A percentile compares a stretch with the other conserved stretches of the same genome.
These are phyloP conservation scores for Apodospora peruviana DNA, from an alignment of 495 filamentous ascomycete genomes.

Conservation along the genomic window DNA sequence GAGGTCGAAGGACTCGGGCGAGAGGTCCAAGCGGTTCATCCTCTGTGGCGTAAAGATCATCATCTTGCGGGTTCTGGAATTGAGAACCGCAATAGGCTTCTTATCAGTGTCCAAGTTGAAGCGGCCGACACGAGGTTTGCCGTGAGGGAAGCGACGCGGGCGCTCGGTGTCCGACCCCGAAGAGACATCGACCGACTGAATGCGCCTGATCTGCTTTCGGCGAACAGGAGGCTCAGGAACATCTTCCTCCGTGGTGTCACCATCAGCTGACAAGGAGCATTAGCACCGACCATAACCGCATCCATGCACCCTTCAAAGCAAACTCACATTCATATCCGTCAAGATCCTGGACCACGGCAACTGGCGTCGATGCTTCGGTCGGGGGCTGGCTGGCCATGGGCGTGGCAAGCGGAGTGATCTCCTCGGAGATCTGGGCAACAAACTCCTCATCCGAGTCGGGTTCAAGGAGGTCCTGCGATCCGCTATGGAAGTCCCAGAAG, in stretches of 20 bases:
- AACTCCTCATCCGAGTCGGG: conserved; percentile 28
- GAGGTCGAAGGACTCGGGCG: conserved; percentile 40
- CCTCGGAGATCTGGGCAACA: conserved; percentile 2
- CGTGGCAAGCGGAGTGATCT: conserved; percentile 29
- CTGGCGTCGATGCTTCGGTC: conserved; percentile 32
- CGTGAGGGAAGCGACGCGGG: conserved; percentile 28
- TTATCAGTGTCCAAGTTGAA: conserved; percentile 54
- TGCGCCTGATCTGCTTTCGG: conserved; percentile 46
- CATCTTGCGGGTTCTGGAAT: conserved; percentile 63
- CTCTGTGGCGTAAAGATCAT: conserved; percentile 54
- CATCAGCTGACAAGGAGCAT: conserved; percentile 60
- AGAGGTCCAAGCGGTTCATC: conserved; percentile 34
- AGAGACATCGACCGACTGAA: conserved; percentile 27
- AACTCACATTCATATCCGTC: conserved; percentile 79
- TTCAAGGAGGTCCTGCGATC: conserved; percentile 15
- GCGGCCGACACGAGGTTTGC: conserved; percentile 44
- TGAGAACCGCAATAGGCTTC: conserved; percentile 69
- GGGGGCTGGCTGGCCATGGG: conserved; percentile 47
- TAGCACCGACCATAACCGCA: conserved; percentile 39
- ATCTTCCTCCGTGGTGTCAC: conserved; percentile 83
- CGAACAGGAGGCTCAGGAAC: conserved; percentile 52
- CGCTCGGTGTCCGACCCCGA: conserved; percentile 43
- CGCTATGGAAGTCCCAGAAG: conserved; percentile 39
- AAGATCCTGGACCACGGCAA: conserved; percentile 35
- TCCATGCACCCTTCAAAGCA: conserved; percentile 22